A percentile compares a stretch with the other conserved stretches of the same genome.
These are phyloP conservation scores for Heliocybe sulcata DNA, from an alignment of 1,284 basidiomycete genomes.

Conservation along the genomic window DNA sequence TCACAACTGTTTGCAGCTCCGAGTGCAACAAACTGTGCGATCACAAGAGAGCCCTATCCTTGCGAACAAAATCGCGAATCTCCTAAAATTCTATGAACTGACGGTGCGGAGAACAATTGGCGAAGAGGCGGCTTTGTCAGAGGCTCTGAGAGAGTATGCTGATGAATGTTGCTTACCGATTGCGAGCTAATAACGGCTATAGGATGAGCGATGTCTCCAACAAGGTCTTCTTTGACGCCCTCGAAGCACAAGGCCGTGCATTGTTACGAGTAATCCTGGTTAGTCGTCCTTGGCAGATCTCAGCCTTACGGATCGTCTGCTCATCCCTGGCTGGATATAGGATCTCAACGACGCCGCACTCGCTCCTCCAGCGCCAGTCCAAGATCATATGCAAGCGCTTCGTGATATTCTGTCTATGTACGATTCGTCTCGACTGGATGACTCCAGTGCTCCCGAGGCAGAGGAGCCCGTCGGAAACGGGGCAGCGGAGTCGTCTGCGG, in stretches of 20 bases:
- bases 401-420: constrained; percentile 88
- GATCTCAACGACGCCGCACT: constrained; percentile 71
- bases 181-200: constrained; percentile 4
- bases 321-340: constrained; percentile 29
- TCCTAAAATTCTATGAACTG: constrained; percentile 90
- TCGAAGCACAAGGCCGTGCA: constrained; percentile 75
- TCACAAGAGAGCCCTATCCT: constrained; percentile 91
- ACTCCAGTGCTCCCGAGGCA: constrained; percentile 10
- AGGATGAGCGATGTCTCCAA: constrained; percentile 81
- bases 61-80: constrained; percentile 86
- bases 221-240: constrained; percentile 79
- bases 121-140: constrained; percentile 67
- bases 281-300: constrained; percentile 16
- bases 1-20: constrained; percentile 38
- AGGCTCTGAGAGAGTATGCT: constrained; percentile 76
- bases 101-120: constrained; percentile 94
- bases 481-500: constrained; percentile 22
- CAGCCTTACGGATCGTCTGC: neutral
- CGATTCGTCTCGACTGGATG: constrained; percentile 69
- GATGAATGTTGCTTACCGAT: neutral
- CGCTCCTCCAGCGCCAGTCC: constrained; percentile 69
- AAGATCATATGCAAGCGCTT: constrained; percentile 78
- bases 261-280: constrained; percentile 70
- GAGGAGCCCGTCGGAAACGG: neutral
- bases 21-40: constrained; percentile 88